Base-by-base conservation (phyloP, 257 asterid genomes). In the Petunia secreta region DNA sequence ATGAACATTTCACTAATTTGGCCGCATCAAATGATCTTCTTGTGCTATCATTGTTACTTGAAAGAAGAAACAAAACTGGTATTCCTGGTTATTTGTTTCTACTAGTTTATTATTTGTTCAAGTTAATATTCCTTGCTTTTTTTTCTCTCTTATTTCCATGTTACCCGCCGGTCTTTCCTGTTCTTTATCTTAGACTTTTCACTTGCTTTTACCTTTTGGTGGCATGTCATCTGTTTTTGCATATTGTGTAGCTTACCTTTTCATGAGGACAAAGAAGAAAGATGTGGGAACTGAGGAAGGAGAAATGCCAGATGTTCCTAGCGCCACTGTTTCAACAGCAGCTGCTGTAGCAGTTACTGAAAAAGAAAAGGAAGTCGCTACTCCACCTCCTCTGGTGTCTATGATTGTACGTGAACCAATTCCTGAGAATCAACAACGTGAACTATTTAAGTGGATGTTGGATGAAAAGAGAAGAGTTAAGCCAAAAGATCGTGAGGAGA, bases 381-480 rank as follows among this genome's bases (percentile, higher is more conserved):
- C 60, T 16, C 48, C 78, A 13, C 85, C 89, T 34, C 46, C 84
- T 2, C 9, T 66, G 36, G 85, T 75, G 82, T 87, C 89, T 79
- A 77, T 86, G 71, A 86, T 82, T 79, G 80, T 80, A 53, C 91
- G 85, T 14, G 85, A 89, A 54, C 97, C 92, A 16, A 85, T 93
- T 79, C 94, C 95, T 0, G 92, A 85, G 85, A 90, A 86, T 67
- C 92, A 89, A 83, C 98, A 92, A 80, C 91, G 90, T 3, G 97
- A 93, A 77, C 81, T 95, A 76, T 87, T 89, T 84, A 91, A 88
- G 85, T 95, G 98, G 99, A 82, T 95, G 50, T 83, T 95, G 69
- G 97, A 92, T 81, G 97, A 95, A 89, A 92, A 88, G 92, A 91
- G 99, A 82, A 93, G 88, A 83, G 79, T 84, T 81, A 89, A 90